phyloP scores from a whole-genome alignment of 768 basidiomycete species.

The Favolaschia claudopus region DNA sequence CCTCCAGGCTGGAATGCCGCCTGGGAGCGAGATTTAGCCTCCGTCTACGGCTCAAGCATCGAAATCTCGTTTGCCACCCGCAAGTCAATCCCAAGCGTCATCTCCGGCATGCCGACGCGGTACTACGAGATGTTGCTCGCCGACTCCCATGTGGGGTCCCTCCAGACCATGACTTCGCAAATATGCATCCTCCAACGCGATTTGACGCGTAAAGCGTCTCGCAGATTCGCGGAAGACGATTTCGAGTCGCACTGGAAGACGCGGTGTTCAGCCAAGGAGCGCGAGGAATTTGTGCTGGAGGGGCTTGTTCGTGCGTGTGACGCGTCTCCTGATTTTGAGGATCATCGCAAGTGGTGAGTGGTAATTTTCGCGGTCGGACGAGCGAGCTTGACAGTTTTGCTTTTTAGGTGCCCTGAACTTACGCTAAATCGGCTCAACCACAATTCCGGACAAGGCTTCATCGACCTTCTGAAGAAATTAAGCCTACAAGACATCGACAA shows the following conservation, averaged over 20 bases:
- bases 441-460: slow-evolving; percentile 19
- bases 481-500: slow-evolving; percentile 14
- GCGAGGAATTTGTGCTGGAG: slow-evolving; percentile 27
- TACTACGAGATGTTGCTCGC: slow-evolving; percentile 15
- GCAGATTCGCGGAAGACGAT: slow-evolving; percentile 23
- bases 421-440: slow-evolving; percentile 24
- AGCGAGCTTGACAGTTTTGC: too few relatives aligned
- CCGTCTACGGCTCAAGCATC: neutral
- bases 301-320: slow-evolving; percentile 25
- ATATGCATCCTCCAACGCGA: slow-evolving; percentile 24
- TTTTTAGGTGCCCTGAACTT: slow-evolving; percentile 22
- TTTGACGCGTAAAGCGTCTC: slow-evolving; percentile 18
- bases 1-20: slow-evolving; percentile 17
- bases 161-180: slow-evolving; percentile 9
- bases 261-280: slow-evolving; percentile 15
- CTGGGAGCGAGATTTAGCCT: slow-evolving; percentile 15
- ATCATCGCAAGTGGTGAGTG: slow-evolving; percentile 7
- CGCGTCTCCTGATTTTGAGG: slow-evolving; percentile 27
- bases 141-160: slow-evolving; percentile 1
- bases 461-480: slow-evolving; percentile 19
- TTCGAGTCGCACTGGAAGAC: slow-evolving; percentile 25
- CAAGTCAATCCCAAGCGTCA: neutral
- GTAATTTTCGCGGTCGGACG: too few relatives aligned
- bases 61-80: neutral
- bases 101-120: neutral